Base-by-base conservation (phyloP, 768 basidiomycete species). In the Tylopilus sp. region DNA sequence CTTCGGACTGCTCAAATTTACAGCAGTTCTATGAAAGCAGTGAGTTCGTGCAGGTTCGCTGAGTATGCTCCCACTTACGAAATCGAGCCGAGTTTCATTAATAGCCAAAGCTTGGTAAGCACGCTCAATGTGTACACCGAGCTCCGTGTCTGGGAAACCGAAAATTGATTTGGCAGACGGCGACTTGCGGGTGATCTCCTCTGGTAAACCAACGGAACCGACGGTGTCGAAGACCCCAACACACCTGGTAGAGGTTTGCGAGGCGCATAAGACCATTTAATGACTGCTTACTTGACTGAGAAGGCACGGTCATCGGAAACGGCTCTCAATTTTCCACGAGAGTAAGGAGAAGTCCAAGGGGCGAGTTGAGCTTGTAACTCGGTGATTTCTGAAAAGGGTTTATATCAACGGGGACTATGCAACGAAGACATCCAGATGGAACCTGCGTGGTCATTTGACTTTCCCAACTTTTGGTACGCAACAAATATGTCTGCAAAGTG, bases 191-290 rank as follows among this genome's bases (percentile, higher is more conserved):
- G 75, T 74, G 15, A 88, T 59, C 57, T 87, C 86, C 58, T 82
- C 82, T 1, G 87, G 87, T 15, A 89, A 66, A 10, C 86, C 86
- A 25, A 86, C 64, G 11, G 85, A 77, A 13, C 85, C 85, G n/a
- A 88, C 87, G 6, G 87, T 89, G 59, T 89, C 87, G 59, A 83
- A 89, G 18, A 89, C 85, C 2, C 86, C 86, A 47, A 89, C 58
- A 55, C 83, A 85, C 65, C 82, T 85, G 56, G 28, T 53, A 11
- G 25, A 4, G 18, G 36, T 28, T 55, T 42, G 49, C 22, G 23
- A 47, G 23, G 42, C 15, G 40, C 25, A 56, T 44, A 18, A 33
- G 39, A 9, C 25, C 39, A 48, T 35, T 9, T 10, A 30, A 42
- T 30, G 21, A 22, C 47, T 10, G 56, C 75, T 48, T 48, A 88